These are phyloP conservation scores for Talaromyces wortmannii DNA, from an alignment of 495 filamentous ascomycete genomes.

Conservation along the genomic window DNA sequence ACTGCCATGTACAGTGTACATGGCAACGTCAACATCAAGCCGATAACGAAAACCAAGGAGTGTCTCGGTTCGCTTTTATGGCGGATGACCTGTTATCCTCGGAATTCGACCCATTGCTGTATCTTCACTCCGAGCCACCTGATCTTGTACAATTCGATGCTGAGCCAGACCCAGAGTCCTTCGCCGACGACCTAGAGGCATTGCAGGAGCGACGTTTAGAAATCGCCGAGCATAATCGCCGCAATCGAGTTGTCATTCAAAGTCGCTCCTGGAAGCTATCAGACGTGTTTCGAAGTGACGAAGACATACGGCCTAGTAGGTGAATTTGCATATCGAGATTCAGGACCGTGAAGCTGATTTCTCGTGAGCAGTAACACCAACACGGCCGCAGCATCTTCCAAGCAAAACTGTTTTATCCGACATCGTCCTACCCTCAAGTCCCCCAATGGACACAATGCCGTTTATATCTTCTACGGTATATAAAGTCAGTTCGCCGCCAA, in stretches of 20 bases:
- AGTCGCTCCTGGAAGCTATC: slow-evolving; percentile 51
- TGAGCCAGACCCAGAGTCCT: slow-evolving; percentile 25
- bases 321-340: slow-evolving; percentile 4
- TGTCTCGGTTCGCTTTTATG: not conserved
- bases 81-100: slow-evolving; percentile 25
- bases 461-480: slow-evolving; percentile 55
- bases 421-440: slow-evolving; percentile 21
- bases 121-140: slow-evolving; percentile 40
- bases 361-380: slow-evolving; percentile 29
- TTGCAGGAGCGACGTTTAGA: slow-evolving; percentile 44
- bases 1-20: not conserved
- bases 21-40: not conserved
- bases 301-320: slow-evolving; percentile 43
- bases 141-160: slow-evolving; percentile 7
- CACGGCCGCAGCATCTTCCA: slow-evolving; percentile 17
- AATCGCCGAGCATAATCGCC: slow-evolving; percentile 38
- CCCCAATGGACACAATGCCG: slow-evolving; percentile 45
- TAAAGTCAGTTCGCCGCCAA: slow-evolving; percentile 44
- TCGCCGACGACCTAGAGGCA: slow-evolving; percentile 58
- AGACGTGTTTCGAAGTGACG: slow-evolving; percentile 59
- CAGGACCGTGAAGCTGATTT: slow-evolving; percentile 1
- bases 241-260: slow-evolving; percentile 51
- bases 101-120: slow-evolving; percentile 47
- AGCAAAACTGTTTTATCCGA: not conserved
- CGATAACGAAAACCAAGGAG: not conserved